Base-by-base conservation (phyloP, 2,329 filamentous ascomycete species). In the Cordyceps militaris region DNA sequence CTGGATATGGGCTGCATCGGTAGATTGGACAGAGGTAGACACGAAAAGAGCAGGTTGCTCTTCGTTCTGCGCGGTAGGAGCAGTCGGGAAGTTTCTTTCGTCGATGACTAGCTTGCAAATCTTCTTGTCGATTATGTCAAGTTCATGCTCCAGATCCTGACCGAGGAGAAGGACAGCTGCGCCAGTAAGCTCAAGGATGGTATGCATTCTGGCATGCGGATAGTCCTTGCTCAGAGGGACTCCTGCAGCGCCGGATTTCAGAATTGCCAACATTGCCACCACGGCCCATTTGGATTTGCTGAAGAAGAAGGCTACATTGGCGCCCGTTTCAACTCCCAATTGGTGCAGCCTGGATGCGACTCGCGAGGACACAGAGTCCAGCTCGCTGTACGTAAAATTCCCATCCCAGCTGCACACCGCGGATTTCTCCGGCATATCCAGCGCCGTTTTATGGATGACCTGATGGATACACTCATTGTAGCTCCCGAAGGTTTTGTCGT, bases 251-350 rank as follows among this genome's bases (percentile, higher is more conserved):
- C 42, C 42, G 10, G 21, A 24, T 16, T 44, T 44, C 21, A 76
- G 78, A 7, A 76, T 77, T 56, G 74, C 70, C 0, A 80, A 67
- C 3, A 77, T 66, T 7, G 80, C 66, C n/a, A 74, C 76, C 32
- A 77, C 78, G 5, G 79, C 76, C 61, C 79, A 77, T 70, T 78
- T 78, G 24, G 77, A 66, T 21, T 64, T 64, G 46, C 64, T 63
- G 47, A 67, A 66, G 4, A 75, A 44, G 42, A 44, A 26, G 6
- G 42, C 74, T 3, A 73, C 70, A 2, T 76, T 76, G 8, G 71
- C 64, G 4, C 67, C 70, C 1, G 60, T 55, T 6, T 69, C 64
- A 0, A 67, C 64, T 0, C 71, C 69, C 30, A 70, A 62, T 2
- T 66, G 65, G 58, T 72, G 73, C 0, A 14, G 65, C 59, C 28